Conservation (phyloP, 1,284 basidiomycete species). For the Tetrapyrgos nigripes region DNA sequence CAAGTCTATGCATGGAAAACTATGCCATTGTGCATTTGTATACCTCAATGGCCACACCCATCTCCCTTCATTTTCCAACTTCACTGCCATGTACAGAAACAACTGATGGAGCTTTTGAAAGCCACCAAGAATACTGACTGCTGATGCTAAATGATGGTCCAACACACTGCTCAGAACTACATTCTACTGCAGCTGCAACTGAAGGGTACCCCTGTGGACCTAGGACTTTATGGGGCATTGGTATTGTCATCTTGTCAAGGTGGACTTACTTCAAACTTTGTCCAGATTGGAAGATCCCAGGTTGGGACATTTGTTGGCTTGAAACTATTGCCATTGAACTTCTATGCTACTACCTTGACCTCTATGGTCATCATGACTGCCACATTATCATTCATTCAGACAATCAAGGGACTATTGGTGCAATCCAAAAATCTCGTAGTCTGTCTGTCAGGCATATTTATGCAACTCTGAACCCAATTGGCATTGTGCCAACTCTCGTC, state of each 20-base stretch:
- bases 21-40: constrained; percentile 25
- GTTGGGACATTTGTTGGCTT: constrained; percentile 16
- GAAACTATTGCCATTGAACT: constrained; percentile 16
- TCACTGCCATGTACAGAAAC: too few species aligned
- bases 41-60: constrained; percentile 16
- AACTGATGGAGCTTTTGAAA: too few species aligned
- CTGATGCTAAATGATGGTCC: constrained; percentile 29
- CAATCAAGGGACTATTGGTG: constrained; percentile 42
- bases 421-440: constrained; percentile 38
- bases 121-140: background rate
- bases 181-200: constrained; percentile 10
- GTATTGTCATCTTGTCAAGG: constrained; percentile 24
- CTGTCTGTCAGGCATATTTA: constrained; percentile 33
- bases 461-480: constrained; percentile 24
- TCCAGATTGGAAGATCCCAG: constrained; percentile 19
- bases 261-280: constrained; percentile 19
- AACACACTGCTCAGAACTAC: constrained; percentile 4
- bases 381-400: constrained; percentile 10
- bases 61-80: constrained; percentile 14
- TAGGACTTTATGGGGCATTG: constrained; percentile 34
- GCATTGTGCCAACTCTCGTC: constrained; percentile 28
- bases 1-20: background rate
- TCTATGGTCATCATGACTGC: background rate
- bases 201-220: constrained; percentile 12
- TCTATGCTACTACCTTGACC: background rate